phyloP scores from a whole-genome alignment of 2,329 filamentous ascomycete genomes.

The Stachybotrys elegans region DNA sequence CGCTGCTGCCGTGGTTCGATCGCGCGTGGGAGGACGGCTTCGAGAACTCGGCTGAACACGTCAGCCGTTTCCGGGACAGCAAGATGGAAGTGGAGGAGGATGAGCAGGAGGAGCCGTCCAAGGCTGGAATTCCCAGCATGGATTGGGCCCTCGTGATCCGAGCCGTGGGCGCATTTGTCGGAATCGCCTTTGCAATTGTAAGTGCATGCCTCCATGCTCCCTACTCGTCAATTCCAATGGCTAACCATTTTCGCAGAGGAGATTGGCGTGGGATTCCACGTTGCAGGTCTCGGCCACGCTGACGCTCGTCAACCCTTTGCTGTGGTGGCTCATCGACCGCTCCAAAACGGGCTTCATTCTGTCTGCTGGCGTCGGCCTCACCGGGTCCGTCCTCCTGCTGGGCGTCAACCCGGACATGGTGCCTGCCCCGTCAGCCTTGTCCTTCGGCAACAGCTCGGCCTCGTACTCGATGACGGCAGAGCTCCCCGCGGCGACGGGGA shows the following conservation, averaged over 20 bases:
- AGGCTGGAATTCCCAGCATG: constrained; percentile 39
- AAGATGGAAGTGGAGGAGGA: constrained; percentile 22
- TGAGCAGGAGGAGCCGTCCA: constrained; percentile 13
- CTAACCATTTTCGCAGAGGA: constrained; percentile 54
- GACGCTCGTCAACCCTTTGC: constrained; percentile 81
- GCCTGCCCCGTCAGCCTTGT: constrained; percentile 52
- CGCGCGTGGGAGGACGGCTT: constrained; percentile 60
- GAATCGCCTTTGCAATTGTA: constrained; percentile 69
- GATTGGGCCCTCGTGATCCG: constrained; percentile 68
- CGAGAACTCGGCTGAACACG: constrained; percentile 25
- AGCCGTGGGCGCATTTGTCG: constrained; percentile 56
- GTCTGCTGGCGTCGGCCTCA: constrained; percentile 66
- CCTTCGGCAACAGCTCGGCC: constrained; percentile 17
- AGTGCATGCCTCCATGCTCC: constrained; percentile 28
- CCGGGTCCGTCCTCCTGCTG: constrained; percentile 70
- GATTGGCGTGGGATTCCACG: constrained; percentile 88
- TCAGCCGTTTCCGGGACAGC: too few relatives aligned
- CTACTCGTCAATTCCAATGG: background rate
- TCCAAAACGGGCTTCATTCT: constrained; percentile 80
- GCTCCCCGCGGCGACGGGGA: constrained; percentile 7
- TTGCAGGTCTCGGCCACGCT: constrained; percentile 89
- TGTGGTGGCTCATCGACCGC: constrained; percentile 96
- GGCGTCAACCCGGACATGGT: constrained; percentile 74
- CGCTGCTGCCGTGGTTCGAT: constrained; percentile 80
- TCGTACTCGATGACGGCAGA: constrained; percentile 9